Conservation (phyloP, 2,329 filamentous ascomycete genomes). For the Ascochyta rabiei region DNA sequence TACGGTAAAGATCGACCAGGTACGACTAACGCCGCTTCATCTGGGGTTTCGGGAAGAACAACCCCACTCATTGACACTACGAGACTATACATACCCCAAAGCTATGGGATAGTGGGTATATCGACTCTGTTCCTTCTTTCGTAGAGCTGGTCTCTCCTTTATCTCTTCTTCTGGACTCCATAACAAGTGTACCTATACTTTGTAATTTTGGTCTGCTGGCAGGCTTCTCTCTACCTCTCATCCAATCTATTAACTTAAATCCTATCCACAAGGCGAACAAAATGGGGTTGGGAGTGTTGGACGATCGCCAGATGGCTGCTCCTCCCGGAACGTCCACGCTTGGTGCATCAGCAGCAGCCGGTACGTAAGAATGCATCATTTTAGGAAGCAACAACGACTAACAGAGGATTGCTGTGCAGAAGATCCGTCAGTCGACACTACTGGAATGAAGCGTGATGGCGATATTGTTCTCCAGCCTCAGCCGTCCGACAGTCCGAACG, state of each 20-base stretch:
- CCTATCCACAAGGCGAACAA: not conserved
- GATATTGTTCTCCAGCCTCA: slow-evolving; percentile 86
- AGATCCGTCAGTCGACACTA: slow-evolving; percentile 24
- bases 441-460: slow-evolving; percentile 55
- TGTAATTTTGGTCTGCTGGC: slow-evolving; percentile 31
- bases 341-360: not conserved
- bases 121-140: not conserved
- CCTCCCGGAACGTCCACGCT: slow-evolving; percentile 42
- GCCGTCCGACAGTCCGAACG: slow-evolving; percentile 87
- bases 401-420: slow-evolving; percentile 4
- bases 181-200: not conserved
- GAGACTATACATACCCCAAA: not conserved
- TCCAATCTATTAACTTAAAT: not conserved
- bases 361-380: not conserved
- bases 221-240: slow-evolving; percentile 18
- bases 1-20: not conserved
- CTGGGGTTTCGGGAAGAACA: slow-evolving; percentile 5
- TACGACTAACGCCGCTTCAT: not conserved
- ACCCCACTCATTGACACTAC: not conserved
- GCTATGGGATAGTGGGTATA: not conserved
- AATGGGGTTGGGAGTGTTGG: slow-evolving; percentile 42
- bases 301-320: slow-evolving; percentile 38
- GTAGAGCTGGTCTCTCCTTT: slow-evolving; percentile 1
- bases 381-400: not conserved
- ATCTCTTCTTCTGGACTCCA: not conserved